These are phyloP conservation scores for Rostrohypoxylon terebratum DNA, from an alignment of 495 filamentous ascomycete genomes.

Conservation along the genomic window DNA sequence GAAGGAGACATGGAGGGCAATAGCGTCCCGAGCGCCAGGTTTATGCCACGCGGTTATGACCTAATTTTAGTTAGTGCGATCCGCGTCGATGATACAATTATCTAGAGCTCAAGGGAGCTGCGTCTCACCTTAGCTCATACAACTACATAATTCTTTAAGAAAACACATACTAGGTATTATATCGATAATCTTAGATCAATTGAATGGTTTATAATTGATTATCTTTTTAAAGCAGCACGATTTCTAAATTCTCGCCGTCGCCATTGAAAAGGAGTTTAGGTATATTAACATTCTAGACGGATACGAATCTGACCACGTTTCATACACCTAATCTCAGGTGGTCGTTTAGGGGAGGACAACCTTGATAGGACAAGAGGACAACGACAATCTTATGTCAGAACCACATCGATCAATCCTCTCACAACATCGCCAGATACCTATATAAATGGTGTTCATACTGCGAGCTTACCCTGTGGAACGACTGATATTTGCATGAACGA, in stretches of 20 bases:
- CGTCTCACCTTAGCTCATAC: background rate
- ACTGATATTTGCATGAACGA: constrained; percentile 7
- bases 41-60: constrained; percentile 30
- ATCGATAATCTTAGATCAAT: background rate
- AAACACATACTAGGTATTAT: background rate
- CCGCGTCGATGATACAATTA: background rate
- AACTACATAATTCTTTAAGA: background rate
- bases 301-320: constrained; percentile 22
- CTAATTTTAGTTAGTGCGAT: constrained; percentile 34
- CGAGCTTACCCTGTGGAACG: background rate
- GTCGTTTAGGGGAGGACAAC: constrained; percentile 8
- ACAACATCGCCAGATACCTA: background rate
- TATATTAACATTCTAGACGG: background rate
- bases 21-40: constrained; percentile 18
- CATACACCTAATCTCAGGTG: background rate
- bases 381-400: background rate
- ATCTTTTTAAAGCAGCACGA: background rate
- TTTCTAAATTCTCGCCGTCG: too few species aligned
- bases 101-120: background rate
- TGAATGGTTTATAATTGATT: background rate
- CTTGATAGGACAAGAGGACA: too few species aligned
- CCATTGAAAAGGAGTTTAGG: background rate
- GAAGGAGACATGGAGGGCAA: background rate
- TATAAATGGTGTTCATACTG: background rate
- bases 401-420: background rate